Base-by-base conservation (phyloP, 495 filamentous ascomycete genomes). In the Penicillium taxi region DNA sequence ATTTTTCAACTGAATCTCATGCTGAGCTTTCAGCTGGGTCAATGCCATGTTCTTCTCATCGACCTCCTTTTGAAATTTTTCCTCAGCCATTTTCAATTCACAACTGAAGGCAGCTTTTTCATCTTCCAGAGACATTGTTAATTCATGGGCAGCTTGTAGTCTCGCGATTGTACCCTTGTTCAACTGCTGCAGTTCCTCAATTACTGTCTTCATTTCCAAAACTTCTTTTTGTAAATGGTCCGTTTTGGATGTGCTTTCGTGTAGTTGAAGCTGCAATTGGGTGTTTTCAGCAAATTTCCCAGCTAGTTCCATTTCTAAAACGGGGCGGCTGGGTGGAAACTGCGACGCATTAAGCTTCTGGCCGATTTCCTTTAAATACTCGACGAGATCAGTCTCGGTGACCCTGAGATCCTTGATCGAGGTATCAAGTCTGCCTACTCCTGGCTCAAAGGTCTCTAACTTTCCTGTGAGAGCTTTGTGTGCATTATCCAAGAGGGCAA, bases 21-120 rank as follows among this genome's bases (percentile, higher is more conserved):
- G 26, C 11, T 38, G 16, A 22, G 8, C 11, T 16, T 20, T 28
- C 26, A 38, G 21, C 12, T 29, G 16, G 4, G 28, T 12, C 11
- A 37, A 9, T 6, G 23, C 9, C 4, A 21, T 18, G 14, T 29
- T 37, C 9, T 15, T 13, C 21, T 42, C 50, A 4, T 26, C 40
- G 13, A 61, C 16, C 15, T 61, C 53, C 15, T 59, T 48, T 11
- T 49, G 52, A 12, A 56, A 29, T 12, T 36, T 50, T 8, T 24
- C 38, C 17, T 59, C 61, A 6, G 41, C 31, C 1, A 35, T 13
- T 20, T 45, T 32, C 7, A 52, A 18, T 18, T 53, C 45, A 9
- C 52, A 41, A 20, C 38, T 26, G 36, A 63, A 36, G 1, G 37
- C 35, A 6, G 29, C 34, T 4, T 46, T 48, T 23, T 61, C 49